A percentile compares a stretch with the other conserved stretches of the same genome.
Evolutionary conservation across 2,329 filamentous ascomycete genomes (phyloP).

Genomic region (Neurospora sp.): DNA sequence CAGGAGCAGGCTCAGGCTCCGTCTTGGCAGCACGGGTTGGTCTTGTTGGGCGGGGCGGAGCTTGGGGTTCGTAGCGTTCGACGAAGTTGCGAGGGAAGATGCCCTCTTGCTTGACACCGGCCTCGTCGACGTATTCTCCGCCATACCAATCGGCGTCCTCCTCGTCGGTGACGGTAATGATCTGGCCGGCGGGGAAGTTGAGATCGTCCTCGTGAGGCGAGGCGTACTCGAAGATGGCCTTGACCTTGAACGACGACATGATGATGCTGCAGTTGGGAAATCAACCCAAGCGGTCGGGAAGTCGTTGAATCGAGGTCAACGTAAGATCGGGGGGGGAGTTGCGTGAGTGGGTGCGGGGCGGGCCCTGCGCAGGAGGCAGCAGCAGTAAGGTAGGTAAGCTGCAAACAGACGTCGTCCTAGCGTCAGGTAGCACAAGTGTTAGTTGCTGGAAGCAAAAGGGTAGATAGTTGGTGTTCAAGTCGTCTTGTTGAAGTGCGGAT

Average conservation of each 20-base stretch:
- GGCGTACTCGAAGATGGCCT: constrained; percentile 87
- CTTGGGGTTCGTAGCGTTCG: constrained; percentile 85
- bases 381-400: neutral
- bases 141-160: constrained; percentile 93
- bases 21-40: constrained; percentile 51
- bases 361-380: neutral
- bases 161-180: constrained; percentile 87
- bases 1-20: constrained; percentile 21
- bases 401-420: neutral
- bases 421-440: neutral
- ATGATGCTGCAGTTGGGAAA: constrained; percentile 17
- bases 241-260: constrained; percentile 82
- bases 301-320: constrained; percentile 4
- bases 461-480: neutral
- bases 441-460: neutral
- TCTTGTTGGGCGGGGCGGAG: constrained; percentile 68
- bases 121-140: constrained; percentile 73
- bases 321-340: neutral
- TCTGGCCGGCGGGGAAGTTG: constrained; percentile 71
- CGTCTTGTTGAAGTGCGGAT: neutral
- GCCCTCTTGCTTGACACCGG: constrained; percentile 67
- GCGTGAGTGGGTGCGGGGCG: constrained; percentile 3
- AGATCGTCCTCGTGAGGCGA: constrained; percentile 94
- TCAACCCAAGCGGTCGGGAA: neutral
- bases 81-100: constrained; percentile 97